Evolutionary conservation across 176 grass and related monocot genomes (phyloP), one percentile per base, ranked within the genome.

Genomic region (Carex littledalei): DNA sequence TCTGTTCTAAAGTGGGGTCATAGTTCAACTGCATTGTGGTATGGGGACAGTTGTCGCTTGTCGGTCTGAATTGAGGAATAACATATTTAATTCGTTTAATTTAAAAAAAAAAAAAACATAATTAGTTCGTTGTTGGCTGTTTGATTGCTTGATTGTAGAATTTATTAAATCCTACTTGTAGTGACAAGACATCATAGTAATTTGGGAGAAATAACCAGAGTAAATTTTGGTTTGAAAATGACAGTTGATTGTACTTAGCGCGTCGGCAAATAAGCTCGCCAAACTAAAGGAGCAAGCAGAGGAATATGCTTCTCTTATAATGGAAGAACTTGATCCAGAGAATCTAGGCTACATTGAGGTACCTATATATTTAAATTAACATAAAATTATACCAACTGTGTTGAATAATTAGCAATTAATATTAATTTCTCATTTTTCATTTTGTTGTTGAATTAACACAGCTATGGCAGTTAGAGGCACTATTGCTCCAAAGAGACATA

Each of bases 291-390:
- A 99, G 77, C 96, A 99, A 72, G 96, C 93, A 9, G 87, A 95
- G 91, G 96, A 99, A 90, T 99, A 99, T 86, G 93, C 96, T 9
- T 53, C 93, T 41, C 89, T 99, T 4, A 95, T 99, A 84, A 99
- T 99, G 96, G 96, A 99, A 84, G 96, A 99, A 62, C 96, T 99
- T 50, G 96, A 99, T 50, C 93, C 96, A 39, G 93, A 99, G 87
- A 99, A 99, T 84, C 91, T 99, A 35, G 90, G 96, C 65, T 99
- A 99, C 88, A 99, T 99, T 75, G 96, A 99, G 93, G 95, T 98
- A 62, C 68, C 8, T 16, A 37, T 18, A 31, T 16, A n/a, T 18
- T n/a, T 18, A 56, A 37, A 24, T 12, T 32, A 17, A 32, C 24
- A 55, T 61, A 37, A 31, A 32, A 39, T 62, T 32, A 80, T 62